Conservation (phyloP, 345 rosid genomes). For the Lepidium didymum region DNA sequence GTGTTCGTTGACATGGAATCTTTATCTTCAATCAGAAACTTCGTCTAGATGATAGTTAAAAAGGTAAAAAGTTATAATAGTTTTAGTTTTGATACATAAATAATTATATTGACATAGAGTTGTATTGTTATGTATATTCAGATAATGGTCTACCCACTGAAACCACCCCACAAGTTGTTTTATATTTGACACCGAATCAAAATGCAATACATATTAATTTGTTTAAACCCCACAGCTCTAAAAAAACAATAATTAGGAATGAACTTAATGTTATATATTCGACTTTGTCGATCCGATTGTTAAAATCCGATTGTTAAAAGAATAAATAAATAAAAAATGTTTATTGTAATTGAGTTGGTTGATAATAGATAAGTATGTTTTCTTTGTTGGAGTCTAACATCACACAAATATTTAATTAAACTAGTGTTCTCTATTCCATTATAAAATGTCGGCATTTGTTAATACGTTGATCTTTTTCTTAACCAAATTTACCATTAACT, state of each 20-base stretch:
- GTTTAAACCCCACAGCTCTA: too few relatives aligned
- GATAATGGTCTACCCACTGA: slow-evolving; percentile 21
- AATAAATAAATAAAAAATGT: too few relatives aligned
- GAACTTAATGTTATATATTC: too few relatives aligned
- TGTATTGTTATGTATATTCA: not conserved
- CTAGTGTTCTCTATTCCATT: not conserved
- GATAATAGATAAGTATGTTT: not conserved
- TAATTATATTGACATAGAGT: not conserved
- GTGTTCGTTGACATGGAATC: slow-evolving; percentile 22
- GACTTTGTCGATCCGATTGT: too few relatives aligned
- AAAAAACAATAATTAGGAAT: too few relatives aligned
- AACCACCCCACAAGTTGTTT: slow-evolving; percentile 14
- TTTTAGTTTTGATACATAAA: not conserved
- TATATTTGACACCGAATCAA: not conserved
- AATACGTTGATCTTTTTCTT: not conserved
- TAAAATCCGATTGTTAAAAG: too few relatives aligned
- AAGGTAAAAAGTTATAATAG: not conserved
- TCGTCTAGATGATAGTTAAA: slow-evolving; percentile 1
- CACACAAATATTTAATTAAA: not conserved
- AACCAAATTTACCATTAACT: not conserved
- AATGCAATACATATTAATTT: not conserved
- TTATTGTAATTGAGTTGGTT: slow-evolving; percentile 19
- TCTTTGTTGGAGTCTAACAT: slow-evolving; percentile 21
- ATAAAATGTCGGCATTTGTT: not conserved
- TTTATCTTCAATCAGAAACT: slow-evolving; percentile 22